These are phyloP conservation scores for Candida berthetii DNA, from an alignment of 805 yeast genomes.

Conservation along the genomic window DNA sequence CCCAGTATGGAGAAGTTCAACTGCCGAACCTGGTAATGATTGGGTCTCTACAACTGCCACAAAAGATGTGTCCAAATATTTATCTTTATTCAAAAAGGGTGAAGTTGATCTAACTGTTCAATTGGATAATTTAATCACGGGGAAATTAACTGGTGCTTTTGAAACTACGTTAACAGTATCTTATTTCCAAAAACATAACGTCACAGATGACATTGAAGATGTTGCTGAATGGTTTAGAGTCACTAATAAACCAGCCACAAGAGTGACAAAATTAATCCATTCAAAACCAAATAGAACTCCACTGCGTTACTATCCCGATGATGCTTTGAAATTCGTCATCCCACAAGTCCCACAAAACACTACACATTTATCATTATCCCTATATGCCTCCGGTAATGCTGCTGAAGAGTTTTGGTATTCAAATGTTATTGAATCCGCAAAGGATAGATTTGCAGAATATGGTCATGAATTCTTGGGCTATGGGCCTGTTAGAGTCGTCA, in stretches of 20 bases:
- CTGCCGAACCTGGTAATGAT: slow-evolving; percentile 67
- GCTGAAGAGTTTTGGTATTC: slow-evolving; percentile 84
- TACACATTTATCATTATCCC: slow-evolving; percentile 41
- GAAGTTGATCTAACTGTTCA: slow-evolving; percentile 43
- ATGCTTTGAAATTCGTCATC: slow-evolving; percentile 28
- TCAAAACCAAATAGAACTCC: slow-evolving; percentile 31
- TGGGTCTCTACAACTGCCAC: slow-evolving; percentile 40
- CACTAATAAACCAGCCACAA: slow-evolving; percentile 14
- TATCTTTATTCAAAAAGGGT: slow-evolving; percentile 37
- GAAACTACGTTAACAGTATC: slow-evolving; percentile 42
- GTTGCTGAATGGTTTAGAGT: slow-evolving; percentile 12
- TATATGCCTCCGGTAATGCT: slow-evolving; percentile 70
- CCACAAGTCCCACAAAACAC: slow-evolving; percentile 48
- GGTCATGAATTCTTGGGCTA: slow-evolving; percentile 45
- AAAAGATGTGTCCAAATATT: slow-evolving; percentile 61
- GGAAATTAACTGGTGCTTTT: slow-evolving; percentile 55
- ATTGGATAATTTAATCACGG: slow-evolving; percentile 56
- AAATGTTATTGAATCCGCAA: slow-evolving; percentile 44
- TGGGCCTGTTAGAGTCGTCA: slow-evolving; percentile 67
- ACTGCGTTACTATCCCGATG: slow-evolving; percentile 37
- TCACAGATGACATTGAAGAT: slow-evolving; percentile 8
- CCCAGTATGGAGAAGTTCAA: slow-evolving; percentile 80
- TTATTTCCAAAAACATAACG: slow-evolving; percentile 27
- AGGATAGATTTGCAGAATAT: slow-evolving; percentile 29
- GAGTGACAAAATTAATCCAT: slow-evolving; percentile 9